Conservation (phyloP, 2,329 filamentous ascomycete species). For the Microdochium paspali region DNA sequence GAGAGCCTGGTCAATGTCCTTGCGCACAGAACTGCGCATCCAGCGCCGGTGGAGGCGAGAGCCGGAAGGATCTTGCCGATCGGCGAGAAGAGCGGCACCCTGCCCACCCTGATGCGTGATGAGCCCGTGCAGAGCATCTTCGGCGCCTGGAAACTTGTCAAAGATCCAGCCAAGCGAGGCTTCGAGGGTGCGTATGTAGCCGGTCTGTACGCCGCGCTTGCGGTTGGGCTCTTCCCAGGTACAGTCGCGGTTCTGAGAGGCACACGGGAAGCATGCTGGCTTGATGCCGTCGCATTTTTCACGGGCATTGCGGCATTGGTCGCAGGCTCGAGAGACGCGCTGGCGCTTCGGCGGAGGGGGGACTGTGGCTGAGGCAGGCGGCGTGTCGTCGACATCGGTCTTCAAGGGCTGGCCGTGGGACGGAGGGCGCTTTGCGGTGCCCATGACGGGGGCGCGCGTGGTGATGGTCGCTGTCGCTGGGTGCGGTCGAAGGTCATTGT, state of each 20-base stretch:
- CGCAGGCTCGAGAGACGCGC: constrained; percentile 59
- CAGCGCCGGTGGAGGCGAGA: constrained; percentile 53
- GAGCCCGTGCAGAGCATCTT: constrained; percentile 45
- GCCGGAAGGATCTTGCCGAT: constrained; percentile 38
- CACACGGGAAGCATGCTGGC: constrained; percentile 59
- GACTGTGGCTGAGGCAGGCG: constrained; percentile 6
- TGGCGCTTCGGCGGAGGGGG: constrained; percentile 43
- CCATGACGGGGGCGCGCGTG: neutral
- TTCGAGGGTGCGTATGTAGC: constrained; percentile 68
- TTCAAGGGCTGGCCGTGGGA: constrained; percentile 16
- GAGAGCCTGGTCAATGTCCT: constrained; percentile 52
- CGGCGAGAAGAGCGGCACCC: constrained; percentile 36
- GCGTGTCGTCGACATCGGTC: constrained; percentile 10
- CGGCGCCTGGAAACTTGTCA: constrained; percentile 48
- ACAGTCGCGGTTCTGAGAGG: constrained; percentile 52
- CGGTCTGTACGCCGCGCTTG: constrained; percentile 71
- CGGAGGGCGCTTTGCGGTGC: neutral
- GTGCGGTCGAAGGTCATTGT: neutral
- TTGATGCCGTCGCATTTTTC: constrained; percentile 66
- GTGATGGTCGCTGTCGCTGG: constrained; percentile 2
- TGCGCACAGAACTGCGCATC: constrained; percentile 52
- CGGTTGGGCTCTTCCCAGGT: constrained; percentile 66
- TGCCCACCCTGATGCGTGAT: constrained; percentile 34
- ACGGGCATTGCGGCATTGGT: constrained; percentile 56
- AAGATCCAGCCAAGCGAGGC: constrained; percentile 59